phyloP scores from a whole-genome alignment of 2,329 filamentous ascomycete genomes.

The Exophiala calicioides region DNA sequence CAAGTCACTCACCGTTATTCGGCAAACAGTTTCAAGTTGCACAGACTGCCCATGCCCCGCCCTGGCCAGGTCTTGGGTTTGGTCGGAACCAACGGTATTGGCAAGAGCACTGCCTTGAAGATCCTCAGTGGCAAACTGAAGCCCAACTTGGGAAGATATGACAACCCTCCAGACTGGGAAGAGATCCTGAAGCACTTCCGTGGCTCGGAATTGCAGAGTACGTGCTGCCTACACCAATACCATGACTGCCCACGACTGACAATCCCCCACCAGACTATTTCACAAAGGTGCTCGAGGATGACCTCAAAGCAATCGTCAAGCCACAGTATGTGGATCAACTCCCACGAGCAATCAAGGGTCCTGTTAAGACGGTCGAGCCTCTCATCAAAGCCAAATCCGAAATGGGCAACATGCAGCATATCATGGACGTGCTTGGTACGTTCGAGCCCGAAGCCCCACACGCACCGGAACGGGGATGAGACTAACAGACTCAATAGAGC shows the following conservation, averaged over 20 bases:
- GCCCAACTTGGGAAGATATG: constrained; percentile 91
- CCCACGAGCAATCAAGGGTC: constrained; percentile 81
- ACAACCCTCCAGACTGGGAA: constrained; percentile 98
- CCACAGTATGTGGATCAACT: constrained; percentile 99
- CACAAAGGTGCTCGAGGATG: constrained; percentile 94
- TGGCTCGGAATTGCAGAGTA: constrained; percentile 95
- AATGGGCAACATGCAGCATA: constrained; percentile 77
- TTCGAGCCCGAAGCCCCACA: not conserved
- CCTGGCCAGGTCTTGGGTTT: constrained; percentile 94
- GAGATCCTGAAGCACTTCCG: constrained; percentile 98
- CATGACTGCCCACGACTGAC: constrained; percentile 29
- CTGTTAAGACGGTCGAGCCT: constrained; percentile 74
- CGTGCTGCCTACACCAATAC: constrained; percentile 37
- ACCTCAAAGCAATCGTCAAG: constrained; percentile 97
- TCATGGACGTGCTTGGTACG: constrained; percentile 72
- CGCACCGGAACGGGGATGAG: not conserved
- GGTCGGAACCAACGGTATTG: constrained; percentile 99
- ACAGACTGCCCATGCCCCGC: constrained; percentile 91
- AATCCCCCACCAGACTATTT: constrained; percentile 73
- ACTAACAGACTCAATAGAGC: constrained; percentile 55
- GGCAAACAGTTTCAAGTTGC: constrained; percentile 99
- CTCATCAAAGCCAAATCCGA: constrained; percentile 76
- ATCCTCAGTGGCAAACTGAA: constrained; percentile 98
- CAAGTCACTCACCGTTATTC: constrained; percentile 98
- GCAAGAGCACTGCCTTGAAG: constrained; percentile 99